Evolutionary conservation across 805 yeast genomes (phyloP).

Genomic region (Blastobotrys attinorum): DNA sequence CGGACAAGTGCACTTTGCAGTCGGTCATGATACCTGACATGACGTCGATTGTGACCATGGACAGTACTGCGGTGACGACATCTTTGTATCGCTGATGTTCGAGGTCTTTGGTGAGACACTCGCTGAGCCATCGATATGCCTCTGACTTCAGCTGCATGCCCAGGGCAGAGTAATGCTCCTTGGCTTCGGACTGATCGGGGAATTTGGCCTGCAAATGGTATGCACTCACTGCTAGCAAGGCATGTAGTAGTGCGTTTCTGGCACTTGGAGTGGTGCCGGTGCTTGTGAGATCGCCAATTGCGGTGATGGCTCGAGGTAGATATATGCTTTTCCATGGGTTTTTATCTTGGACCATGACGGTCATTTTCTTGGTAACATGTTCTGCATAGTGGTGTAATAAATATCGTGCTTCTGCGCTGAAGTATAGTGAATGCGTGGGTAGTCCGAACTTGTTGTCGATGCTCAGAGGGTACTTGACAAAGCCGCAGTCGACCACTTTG

Average conservation of each 20-base stretch:
- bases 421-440: slow-evolving; percentile 14
- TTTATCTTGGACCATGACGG: slow-evolving; percentile 59
- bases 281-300: slow-evolving; percentile 72
- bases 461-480: background rate
- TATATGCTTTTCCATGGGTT: slow-evolving; percentile 88
- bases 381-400: slow-evolving; percentile 63
- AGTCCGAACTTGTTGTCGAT: slow-evolving; percentile 6
- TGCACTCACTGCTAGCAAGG: slow-evolving; percentile 73
- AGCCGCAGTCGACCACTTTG: background rate
- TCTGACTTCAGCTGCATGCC: slow-evolving; percentile 71
- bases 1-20: slow-evolving; percentile 63
- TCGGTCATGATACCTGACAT: slow-evolving; percentile 90
- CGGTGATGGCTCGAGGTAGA: slow-evolving; percentile 73
- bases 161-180: slow-evolving; percentile 60
- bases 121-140: slow-evolving; percentile 59
- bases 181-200: slow-evolving; percentile 55
- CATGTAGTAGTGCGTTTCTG: slow-evolving; percentile 68
- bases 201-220: slow-evolving; percentile 71
- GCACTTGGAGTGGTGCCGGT: slow-evolving; percentile 69
- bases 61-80: slow-evolving; percentile 69
- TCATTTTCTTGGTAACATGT: slow-evolving; percentile 72
- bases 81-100: slow-evolving; percentile 69
- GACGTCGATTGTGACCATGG: slow-evolving; percentile 82
- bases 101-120: slow-evolving; percentile 43
- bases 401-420: slow-evolving; percentile 52